These are phyloP conservation scores for Mucuna pruriens DNA, from an alignment of 306 rosid species.

Conservation along the genomic window DNA sequence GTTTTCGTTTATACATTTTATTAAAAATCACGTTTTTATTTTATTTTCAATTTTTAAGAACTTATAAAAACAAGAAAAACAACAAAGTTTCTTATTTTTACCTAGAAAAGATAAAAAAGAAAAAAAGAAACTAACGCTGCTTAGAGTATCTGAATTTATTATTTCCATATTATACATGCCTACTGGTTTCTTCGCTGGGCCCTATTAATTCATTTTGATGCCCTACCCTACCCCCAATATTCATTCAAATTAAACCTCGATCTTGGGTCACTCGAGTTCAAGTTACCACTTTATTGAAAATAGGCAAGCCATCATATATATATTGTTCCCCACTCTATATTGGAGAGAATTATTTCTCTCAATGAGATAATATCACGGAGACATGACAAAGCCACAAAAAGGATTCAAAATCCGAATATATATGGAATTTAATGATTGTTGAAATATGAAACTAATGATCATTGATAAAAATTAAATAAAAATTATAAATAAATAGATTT, in stretches of 20 bases:
- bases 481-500: too few relatives aligned
- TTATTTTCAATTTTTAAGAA: background rate
- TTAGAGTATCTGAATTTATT: background rate
- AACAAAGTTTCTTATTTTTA: background rate
- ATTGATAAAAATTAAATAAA: too few relatives aligned
- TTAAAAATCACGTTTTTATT: background rate
- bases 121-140: background rate
- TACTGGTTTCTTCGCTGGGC: background rate
- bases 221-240: background rate
- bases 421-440: too few relatives aligned
- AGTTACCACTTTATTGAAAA: conserved; percentile 14
- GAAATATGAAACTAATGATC: too few relatives aligned
- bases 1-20: background rate
- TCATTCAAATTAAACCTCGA: conserved; percentile 1
- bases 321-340: background rate
- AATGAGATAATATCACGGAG: background rate
- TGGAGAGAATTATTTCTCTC: background rate
- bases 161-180: background rate
- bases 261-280: background rate
- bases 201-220: background rate
- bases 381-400: background rate
- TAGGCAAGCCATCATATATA: background rate
- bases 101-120: background rate
- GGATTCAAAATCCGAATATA: too few relatives aligned
- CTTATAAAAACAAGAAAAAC: background rate